Evolutionary conservation across 345 rosid species (phyloP), one percentile per base, ranked within the genome.

Genomic region (Sisymbrium altissimum): DNA sequence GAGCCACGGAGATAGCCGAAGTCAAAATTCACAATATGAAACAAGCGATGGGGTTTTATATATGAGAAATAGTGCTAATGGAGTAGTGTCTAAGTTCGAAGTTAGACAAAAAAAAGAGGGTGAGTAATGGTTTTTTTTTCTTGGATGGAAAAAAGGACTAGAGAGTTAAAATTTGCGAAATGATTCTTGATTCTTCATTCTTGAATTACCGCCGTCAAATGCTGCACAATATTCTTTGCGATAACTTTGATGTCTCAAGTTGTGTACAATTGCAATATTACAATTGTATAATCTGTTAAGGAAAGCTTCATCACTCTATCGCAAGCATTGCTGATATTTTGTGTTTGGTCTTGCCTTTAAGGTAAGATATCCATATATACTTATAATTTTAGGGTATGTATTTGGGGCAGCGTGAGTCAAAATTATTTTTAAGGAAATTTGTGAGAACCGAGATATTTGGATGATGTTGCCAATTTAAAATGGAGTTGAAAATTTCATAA

Each of bases 41-140:
- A 71, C 96, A 90, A 67, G 96, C 97, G 19, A 93, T 90, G 97
- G 93, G 98, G 71, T 87, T 88, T 72, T 41, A 53, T 53, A 13
- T 53, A 52, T 50, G 33, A 55, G 38, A 19, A 44, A n/a, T 44
- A 44, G 17, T 41, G 9, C 10, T 21, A n/a, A 17, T 41, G 45
- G n/a, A n/a, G 25, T 23, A 3, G 25, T 41, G 46, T 14, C 46
- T 41, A 5, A 14, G 46, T 14, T 41, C 46, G 7, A 13, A 41
- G 46, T 17, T 45, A 2, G n/a, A n/a, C n/a, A n/a, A n/a, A n/a
- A 45, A 15, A 45, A 2, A 15, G 25, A 23, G 3, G 13, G 21
- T 9, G 35, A 69, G 59, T 21, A 49, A 11, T 32, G 33, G 18
- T 44, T n/a, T 0, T 10, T 10, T 38, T 10, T 38, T 38, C 29